Conservation (phyloP, 768 basidiomycete species). For the Boletus rubescentipes region DNA sequence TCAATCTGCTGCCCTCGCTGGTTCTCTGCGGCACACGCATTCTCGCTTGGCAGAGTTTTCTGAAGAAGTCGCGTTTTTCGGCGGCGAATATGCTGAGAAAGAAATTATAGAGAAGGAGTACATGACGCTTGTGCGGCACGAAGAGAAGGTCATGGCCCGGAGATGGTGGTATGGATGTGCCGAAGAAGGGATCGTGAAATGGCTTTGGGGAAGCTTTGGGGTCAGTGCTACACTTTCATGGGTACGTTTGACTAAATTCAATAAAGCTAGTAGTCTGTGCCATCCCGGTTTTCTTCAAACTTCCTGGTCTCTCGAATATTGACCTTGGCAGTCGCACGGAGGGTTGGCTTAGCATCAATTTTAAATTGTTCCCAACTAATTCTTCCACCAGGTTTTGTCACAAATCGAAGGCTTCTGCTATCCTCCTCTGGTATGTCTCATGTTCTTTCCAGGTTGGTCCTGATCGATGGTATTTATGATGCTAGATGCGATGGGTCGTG, state of each 20-base stretch:
- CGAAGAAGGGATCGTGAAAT: conserved; percentile 96
- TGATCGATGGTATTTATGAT: background rate
- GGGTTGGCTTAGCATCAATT: conserved; percentile 43
- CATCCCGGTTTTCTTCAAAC: conserved; percentile 88
- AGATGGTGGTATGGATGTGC: conserved; percentile 89
- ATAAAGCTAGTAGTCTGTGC: conserved; percentile 79
- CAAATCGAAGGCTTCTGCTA: conserved; percentile 86
- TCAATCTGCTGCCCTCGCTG: conserved; percentile 82
- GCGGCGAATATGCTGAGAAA: conserved; percentile 88
- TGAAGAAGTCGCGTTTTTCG: conserved; percentile 87
- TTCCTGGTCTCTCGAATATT: conserved; percentile 62
- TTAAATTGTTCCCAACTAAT: background rate
- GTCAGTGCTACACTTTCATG: conserved; percentile 43
- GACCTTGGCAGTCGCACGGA: conserved; percentile 91
- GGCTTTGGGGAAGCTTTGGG: conserved; percentile 94
- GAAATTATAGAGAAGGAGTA: conserved; percentile 88
- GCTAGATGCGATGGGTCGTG: conserved; percentile 87
- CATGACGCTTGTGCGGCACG: conserved; percentile 79
- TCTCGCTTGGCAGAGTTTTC: conserved; percentile 87
- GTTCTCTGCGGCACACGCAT: conserved; percentile 88
- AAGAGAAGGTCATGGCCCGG: conserved; percentile 73
- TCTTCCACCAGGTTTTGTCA: conserved; percentile 74
- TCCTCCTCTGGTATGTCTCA: conserved; percentile 71
- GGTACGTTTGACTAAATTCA: conserved; percentile 8
- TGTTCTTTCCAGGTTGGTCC: background rate